Percentiles rank a stretch among this genome's conserved stretches.
Conservation (phyloP, 805 yeast genomes). For the Lipomyces mesembrius region DNA sequence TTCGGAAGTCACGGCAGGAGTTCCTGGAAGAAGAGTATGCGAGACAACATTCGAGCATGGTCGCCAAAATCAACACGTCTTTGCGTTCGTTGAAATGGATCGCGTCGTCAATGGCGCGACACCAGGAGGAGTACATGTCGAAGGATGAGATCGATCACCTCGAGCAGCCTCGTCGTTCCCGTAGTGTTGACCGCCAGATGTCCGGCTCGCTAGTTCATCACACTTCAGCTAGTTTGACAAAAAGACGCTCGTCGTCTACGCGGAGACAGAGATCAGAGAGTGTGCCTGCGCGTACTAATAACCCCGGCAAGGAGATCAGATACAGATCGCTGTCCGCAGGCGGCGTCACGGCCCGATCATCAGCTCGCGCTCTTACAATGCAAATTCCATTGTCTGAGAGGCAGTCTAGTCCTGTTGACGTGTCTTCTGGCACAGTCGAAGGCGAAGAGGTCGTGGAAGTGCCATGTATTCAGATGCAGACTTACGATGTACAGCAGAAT, state of each 20-base stretch:
- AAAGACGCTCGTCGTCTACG: constrained; percentile 21
- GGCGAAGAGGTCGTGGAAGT: constrained; percentile 26
- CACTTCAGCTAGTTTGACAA: constrained; percentile 2
- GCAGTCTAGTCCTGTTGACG: not conserved
- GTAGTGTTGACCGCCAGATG: constrained; percentile 13
- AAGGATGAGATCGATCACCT: constrained; percentile 31
- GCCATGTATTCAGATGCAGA: constrained; percentile 38
- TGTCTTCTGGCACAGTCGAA: constrained; percentile 4
- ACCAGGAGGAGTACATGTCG: constrained; percentile 36
- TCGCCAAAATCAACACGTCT: constrained; percentile 33
- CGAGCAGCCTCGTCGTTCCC: constrained; percentile 30
- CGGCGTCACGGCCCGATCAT: constrained; percentile 33
- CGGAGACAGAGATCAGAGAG: constrained; percentile 24
- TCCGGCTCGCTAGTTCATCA: not conserved
- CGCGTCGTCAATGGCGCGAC: constrained; percentile 37
- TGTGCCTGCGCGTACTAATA: constrained; percentile 19
- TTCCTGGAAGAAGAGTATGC: constrained; percentile 28
- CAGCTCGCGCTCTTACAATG: constrained; percentile 34
- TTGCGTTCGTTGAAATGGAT: constrained; percentile 34
- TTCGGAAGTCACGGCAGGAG: constrained; percentile 17
- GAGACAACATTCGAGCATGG: constrained; percentile 28
- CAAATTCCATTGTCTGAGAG: constrained; percentile 20
- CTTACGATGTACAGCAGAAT: constrained; percentile 44
- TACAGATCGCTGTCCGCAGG: constrained; percentile 29
- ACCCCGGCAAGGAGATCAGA: not conserved